phyloP scores from a whole-genome alignment of 2,329 filamentous ascomycete species.

The Conoideocrella luteorostrata region DNA sequence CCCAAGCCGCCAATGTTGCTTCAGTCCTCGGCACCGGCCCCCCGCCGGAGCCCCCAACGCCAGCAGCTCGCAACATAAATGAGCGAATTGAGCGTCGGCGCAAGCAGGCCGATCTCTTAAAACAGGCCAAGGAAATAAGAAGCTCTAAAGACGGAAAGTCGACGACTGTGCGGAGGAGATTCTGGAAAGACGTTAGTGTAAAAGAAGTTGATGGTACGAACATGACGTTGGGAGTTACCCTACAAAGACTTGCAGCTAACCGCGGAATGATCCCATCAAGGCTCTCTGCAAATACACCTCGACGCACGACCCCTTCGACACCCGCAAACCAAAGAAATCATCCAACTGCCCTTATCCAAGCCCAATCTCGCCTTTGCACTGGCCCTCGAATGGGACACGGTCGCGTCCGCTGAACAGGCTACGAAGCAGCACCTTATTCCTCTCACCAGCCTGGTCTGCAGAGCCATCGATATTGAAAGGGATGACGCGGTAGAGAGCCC shows the following conservation, averaged over 20 bases:
- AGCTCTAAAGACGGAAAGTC: constrained; percentile 28
- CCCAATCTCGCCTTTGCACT: constrained; percentile 77
- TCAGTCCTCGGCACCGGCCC: constrained; percentile 52
- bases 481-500: constrained; percentile 46
- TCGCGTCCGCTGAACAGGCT: constrained; percentile 76
- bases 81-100: constrained; percentile 43
- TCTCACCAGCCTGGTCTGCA: constrained; percentile 75
- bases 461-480: constrained; percentile 71
- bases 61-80: constrained; percentile 33
- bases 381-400: constrained; percentile 86
- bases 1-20: constrained; percentile 39
- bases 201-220: constrained; percentile 58
- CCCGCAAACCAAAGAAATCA: constrained; percentile 61
- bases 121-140: constrained; percentile 43
- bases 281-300: constrained; percentile 58
- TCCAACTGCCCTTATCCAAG: constrained; percentile 69
- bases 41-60: constrained; percentile 49
- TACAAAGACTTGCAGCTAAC: too few relatives aligned
- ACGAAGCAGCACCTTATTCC: constrained; percentile 84
- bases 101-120: constrained; percentile 49
- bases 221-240: too few relatives aligned
- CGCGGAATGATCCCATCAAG: constrained; percentile 20
- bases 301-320: constrained; percentile 76
- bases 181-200: constrained; percentile 82
- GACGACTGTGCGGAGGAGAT: constrained; percentile 58